Evolutionary conservation across 352 stramenopile species (phyloP), one percentile per base, ranked within the genome.

Genomic region (Phytophthora vignae): DNA sequence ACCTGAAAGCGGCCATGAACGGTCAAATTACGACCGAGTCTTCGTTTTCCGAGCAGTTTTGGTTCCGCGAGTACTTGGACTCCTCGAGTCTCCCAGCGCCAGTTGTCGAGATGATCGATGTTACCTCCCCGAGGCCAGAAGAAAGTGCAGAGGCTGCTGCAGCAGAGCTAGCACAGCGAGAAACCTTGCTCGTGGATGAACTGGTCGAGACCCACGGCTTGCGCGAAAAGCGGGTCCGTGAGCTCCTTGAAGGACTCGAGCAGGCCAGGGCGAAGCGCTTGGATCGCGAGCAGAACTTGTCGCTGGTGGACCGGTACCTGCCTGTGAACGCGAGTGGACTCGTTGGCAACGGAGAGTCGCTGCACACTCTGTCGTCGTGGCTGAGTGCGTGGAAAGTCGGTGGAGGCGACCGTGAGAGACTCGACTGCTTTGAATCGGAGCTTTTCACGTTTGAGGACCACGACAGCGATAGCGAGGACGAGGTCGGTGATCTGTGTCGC

Each of bases 331-430:
- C 75, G 7, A 77, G 76, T 54, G 87, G 84, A 8, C 80, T 96
- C 38, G 77, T 96, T 27, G 88, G 88, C 15, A 96, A 94, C 76
- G 83, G 77, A 17, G 76, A 87, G 11, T 58, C 82, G 1, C 59
- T 94, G 25, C 83, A 80, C n/a, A 79, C 82, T n/a, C 63, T 96
- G 2, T 84, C 74, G 6, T 88, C 87, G 11, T 96, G 88, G 88
- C 65, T 96, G 52, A 78, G 72, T 42, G 88, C 85, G 25, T 96
- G 88, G 88, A 96, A 94, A 73, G 69, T 72, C 49, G 81, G 78
- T 14, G 74, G 82, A 6, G 77, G 77, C 36, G 78, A 88, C 29
- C 79, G 79, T 21, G 70, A 80, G 9, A 78, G 80, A 4, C 67
- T 74, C 0, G 74, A 77, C 62, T 86, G 81, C 31, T 92, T 89